These are phyloP conservation scores for Flaveria linearis DNA, from an alignment of 129 eudicot genomes.

Conservation along the genomic window DNA sequence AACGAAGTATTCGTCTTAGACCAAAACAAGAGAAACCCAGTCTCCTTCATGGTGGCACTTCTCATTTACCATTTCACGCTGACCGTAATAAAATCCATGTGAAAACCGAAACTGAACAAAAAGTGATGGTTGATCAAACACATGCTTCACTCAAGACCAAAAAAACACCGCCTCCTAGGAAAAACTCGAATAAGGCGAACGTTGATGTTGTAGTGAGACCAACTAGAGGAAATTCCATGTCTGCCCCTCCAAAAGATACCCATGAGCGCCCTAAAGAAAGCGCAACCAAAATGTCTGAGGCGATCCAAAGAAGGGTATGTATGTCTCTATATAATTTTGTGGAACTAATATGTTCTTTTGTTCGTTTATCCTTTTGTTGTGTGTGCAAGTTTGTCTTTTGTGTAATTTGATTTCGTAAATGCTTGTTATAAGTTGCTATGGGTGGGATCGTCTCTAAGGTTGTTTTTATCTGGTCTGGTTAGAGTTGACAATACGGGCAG, in stretches of 20 bases:
- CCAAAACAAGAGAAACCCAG: slow-evolving; percentile 49
- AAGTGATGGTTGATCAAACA: slow-evolving; percentile 38
- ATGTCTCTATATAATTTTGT: slow-evolving; percentile 2
- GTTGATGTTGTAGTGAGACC: slow-evolving; percentile 48
- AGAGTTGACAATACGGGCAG: no score
- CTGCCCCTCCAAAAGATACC: slow-evolving; percentile 51
- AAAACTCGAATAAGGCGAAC: slow-evolving; percentile 46
- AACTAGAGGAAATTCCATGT: slow-evolving; percentile 42
- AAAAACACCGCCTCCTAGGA: slow-evolving; percentile 50
- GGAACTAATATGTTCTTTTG: background rate
- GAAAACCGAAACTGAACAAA: slow-evolving; percentile 51
- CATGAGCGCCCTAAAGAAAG: slow-evolving; percentile 51
- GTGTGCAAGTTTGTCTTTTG: no score
- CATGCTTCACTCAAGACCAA: slow-evolving; percentile 55
- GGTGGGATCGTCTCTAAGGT: no score
- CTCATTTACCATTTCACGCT: slow-evolving; percentile 54
- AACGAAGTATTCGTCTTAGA: slow-evolving; percentile 81
- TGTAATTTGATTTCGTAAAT: no score
- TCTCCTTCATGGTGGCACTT: slow-evolving; percentile 53
- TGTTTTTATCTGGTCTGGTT: no score
- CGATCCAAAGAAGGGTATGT: slow-evolving; percentile 74
- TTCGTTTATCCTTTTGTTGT: no score
- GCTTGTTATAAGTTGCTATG: no score
- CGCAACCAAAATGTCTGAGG: slow-evolving; percentile 65
- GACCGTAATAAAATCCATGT: slow-evolving; percentile 52